Percentiles rank a stretch among this genome's conserved stretches.
Conservation (phyloP, 1,284 basidiomycete genomes). For the Megacollybia platyphylla region DNA sequence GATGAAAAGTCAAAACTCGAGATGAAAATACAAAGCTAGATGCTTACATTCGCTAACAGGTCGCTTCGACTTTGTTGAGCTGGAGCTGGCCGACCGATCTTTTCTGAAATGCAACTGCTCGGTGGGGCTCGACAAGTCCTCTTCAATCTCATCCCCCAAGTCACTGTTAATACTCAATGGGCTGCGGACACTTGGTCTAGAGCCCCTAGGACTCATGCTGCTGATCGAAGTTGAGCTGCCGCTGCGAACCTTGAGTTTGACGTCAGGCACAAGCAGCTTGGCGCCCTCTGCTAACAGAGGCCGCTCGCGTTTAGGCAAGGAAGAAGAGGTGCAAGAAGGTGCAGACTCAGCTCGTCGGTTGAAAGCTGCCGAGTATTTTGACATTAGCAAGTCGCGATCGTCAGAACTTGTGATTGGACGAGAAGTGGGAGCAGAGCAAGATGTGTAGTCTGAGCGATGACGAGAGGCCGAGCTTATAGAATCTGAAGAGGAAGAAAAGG, state of each 20-base stretch:
- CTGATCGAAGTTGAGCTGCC: background rate
- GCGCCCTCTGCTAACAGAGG: background rate
- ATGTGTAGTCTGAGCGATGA: conserved; percentile 22
- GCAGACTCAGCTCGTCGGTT: conserved; percentile 37
- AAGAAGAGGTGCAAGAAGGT: conserved; percentile 23
- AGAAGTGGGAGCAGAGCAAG: conserved; percentile 9
- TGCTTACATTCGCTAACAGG: conserved; percentile 1
- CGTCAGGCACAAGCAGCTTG: background rate
- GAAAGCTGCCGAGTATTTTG: conserved; percentile 40
- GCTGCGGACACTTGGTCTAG: background rate
- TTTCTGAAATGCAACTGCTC: background rate
- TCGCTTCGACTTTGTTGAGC: background rate
- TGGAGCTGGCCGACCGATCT: background rate
- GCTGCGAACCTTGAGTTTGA: background rate
- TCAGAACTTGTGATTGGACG: conserved; percentile 15
- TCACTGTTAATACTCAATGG: background rate
- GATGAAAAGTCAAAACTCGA: background rate
- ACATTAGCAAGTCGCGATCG: conserved; percentile 34
- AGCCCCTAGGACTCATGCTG: background rate
- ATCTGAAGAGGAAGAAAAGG: conserved; percentile 8
- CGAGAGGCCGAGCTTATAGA: conserved; percentile 34
- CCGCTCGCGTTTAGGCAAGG: conserved; percentile 6
- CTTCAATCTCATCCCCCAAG: background rate
- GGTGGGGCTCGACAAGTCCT: background rate
- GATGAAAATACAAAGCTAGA: background rate